Base-by-base conservation (phyloP, 2,329 filamentous ascomycete genomes). In the Fusarium torreyae region DNA sequence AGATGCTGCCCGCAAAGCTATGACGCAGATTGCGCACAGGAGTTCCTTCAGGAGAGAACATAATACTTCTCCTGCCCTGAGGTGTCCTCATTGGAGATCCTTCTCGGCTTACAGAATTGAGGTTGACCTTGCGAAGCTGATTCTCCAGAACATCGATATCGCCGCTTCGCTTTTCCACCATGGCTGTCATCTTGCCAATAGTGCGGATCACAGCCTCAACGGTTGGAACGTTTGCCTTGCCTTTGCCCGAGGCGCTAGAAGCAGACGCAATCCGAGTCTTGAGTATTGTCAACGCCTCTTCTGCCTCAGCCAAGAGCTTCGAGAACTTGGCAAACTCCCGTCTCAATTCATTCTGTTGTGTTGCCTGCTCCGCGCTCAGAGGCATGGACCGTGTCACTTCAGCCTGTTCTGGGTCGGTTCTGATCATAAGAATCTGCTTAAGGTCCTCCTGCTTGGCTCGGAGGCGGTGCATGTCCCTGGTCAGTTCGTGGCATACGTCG, bases 191-290 rank as follows among this genome's bases (percentile, higher is more conserved):
- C 76, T 96, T 97, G 60, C 86, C 85, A 70, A 99, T 97, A 1
- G 96, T 99, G 63, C 92, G 93, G 71, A 94, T 91, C 20, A 99
- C 93, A 1, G 94, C 93, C 73, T 98, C 96, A 11, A 98, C 93
- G 0, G 94, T 98, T 0, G 96, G 96, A 6, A 91, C 87, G 51
- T 86, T 84, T 13, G 79, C 75, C 22, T 75, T 78, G 7, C 80
- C 80, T 58, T 80, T 86, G 70, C 83, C 86, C 42, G 82, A 81
- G 4, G 82, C 77, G 49, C 82, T 83, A 18, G 85, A 86, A 9
- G 85, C 84, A 2, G 87, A 81, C 1, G 91, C 91, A 18, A 98
- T 85, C 72, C 91, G 92, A 4, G 94, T 91, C 74, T 92, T 92
- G 28, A 98, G 87, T 48, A 97, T 77, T 7, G 91, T 91, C 26